A percentile compares a stretch with the other conserved stretches of the same genome.
Conservation (phyloP, 179 eudicot genomes). For the Beta lomatogona region DNA sequence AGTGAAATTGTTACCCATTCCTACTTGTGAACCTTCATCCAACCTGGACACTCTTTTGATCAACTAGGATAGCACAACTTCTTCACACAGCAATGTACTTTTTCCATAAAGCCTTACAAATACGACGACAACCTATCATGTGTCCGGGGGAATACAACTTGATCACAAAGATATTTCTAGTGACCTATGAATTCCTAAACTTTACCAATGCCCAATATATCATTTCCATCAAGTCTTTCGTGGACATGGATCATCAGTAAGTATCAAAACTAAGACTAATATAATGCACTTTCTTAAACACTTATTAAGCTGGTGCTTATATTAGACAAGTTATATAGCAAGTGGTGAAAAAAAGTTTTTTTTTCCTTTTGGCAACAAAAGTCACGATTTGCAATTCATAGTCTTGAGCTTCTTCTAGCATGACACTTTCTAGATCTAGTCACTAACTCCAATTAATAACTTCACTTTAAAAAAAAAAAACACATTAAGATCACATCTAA, state of each 20-base stretch:
- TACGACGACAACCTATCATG: not conserved
- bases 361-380: too few species aligned
- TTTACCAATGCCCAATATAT: not conserved
- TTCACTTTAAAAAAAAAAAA: not conserved
- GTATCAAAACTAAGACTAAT: not conserved
- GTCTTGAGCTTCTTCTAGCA: not conserved
- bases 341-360: too few species aligned
- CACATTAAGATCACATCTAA: not conserved
- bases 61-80: not conserved
- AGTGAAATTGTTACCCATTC: not conserved
- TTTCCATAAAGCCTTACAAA: not conserved
- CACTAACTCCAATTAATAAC: not conserved
- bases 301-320: not conserved
- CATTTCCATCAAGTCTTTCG: not conserved
- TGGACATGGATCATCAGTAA: not conserved
- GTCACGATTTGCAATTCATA: too few species aligned
- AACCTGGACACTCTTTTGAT: not conserved
- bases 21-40: not conserved
- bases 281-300: not conserved
- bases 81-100: not conserved
- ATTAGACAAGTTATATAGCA: too few species aligned
- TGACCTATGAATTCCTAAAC: not conserved
- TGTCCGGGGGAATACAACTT: not conserved
- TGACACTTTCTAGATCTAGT: conserved; percentile 1
- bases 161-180: not conserved